Base-by-base conservation (phyloP, 306 rosid genomes). In the Dicorynia guianensis region DNA sequence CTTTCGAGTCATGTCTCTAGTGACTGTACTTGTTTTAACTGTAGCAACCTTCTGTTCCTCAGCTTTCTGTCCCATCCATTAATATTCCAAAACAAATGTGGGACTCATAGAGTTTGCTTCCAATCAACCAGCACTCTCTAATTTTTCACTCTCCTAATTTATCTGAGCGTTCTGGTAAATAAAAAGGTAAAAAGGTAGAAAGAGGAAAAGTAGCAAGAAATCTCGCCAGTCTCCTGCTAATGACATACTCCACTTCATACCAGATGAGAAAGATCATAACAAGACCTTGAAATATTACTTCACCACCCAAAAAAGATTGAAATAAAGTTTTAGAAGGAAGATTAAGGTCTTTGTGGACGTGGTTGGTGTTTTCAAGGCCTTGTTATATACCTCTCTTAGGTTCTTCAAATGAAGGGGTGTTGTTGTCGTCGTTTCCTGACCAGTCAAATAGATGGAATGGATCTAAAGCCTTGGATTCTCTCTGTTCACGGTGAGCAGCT, bases 21-120 rank as follows among this genome's bases (percentile, higher is more conserved):
- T 81, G 82, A 82, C 72, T 76, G 96, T 85, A 85, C 95, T 84
- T 93, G 79, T 57, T 80, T 78, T 20, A 36, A 91, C 97, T 94
- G 90, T 91, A 38, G 84, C 71, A 74, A 87, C 87, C 91, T 85
- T 94, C 96, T 90, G 98, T 94, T 91, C 93, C 89, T 80, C 88
- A 91, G 85, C 98, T 89, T 91, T 93, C 96, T 91, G 96, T 93
- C 97, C 94, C 96, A 89, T 93, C 98, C 89, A 84, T 90, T 83
- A 83, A 88, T 82, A 89, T 87, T 89, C 91, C 97, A 78, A 89
- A 85, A 78, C 77, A 85, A 89, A 86, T 86, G 90, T 89, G 96
- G 91, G 91, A 82, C 96, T 88, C 87, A 4, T 72, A 76, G 19
- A 62, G 48, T 80, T 80, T 82, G 86, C 90, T 85, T 71, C 86